Base-by-base conservation (phyloP, 75 land plant species). In the Larix kaempferi region DNA sequence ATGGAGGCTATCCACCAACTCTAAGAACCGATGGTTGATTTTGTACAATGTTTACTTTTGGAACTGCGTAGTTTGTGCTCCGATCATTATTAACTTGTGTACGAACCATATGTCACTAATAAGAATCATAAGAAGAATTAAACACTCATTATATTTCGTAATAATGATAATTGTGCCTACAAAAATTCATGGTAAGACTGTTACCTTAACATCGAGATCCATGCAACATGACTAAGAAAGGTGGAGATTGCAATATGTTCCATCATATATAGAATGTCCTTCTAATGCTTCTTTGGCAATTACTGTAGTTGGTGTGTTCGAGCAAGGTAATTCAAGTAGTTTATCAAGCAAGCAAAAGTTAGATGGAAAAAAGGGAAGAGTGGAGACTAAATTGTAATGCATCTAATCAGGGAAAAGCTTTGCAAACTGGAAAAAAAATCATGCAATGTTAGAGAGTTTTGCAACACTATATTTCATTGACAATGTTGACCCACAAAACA, bases 251-350 rank as follows among this genome's bases (percentile, higher is more conserved):
- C 96, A 94, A 84, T 82, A 94, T 29, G 94, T 94, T 75, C 96
- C 96, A 72, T 93, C 94, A 84, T 94, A 91, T n/a, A 94, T 89
- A 73, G 90, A 88, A 78, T 94, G 96, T 21, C 96, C 94, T 80
- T 91, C 92, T 59, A 94, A 78, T 33, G 96, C 88, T 76, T 88
- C 88, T 83, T 89, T 94, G 10, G 96, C 96, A 73, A 86, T 80
- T 66, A 85, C 80, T 11, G 96, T 92, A 21, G 87, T 91, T n/a
- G 79, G 76, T 71, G 88, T 87, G 83, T 91, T 92, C 89, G 87
- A 8, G 52, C 25, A 7, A 33, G 25, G 7, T 16, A 44, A 19
- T 13, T 14, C 25, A 49, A 44, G 3, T 11, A 73, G 56, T 73
- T 21, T 49, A 25, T 29, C 22, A 19, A 29, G 56, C 0, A 29